Base-by-base conservation (phyloP, 305 asterid genomes). In the Fraxinus velutina region DNA sequence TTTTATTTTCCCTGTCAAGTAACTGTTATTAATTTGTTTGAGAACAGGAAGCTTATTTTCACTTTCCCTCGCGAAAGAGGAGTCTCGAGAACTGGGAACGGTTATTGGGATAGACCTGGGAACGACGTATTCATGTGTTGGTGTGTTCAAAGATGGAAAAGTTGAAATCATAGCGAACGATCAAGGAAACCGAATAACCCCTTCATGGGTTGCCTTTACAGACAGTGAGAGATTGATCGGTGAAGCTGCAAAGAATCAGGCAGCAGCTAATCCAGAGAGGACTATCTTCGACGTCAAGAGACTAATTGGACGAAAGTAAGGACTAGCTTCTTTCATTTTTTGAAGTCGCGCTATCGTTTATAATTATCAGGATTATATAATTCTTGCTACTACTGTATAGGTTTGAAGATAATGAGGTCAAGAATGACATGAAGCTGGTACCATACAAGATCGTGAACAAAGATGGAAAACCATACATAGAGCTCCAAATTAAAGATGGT, bases 101-200 rank as follows among this genome's bases (percentile, higher is more conserved):
- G 97, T 93, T 32, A 93, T 92, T 44, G 96, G 97, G 50, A 93
- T 93, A 76, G 96, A 93, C 77, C 93, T 93, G 33, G 96, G 97
- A 29, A 93, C 96, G 76, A 93, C 94, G 24, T 93, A 92, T 80
- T 93, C 96, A 1, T 92, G 97, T 86, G 97, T 92, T 85, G 97
- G 95, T 74, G 95, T 92, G 47, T 93, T 89, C 86, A 89, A 92
- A 70, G 87, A 90, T 78, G 94, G 93, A 2, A 93, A 84, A 75
- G 93, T 92, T 37, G 97, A 93, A 85, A 92, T 92, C 66, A 89
- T 93, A 90, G 96, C 96, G 0, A 93, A 93, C 13, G 97, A 93
- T 79, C 97, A 92, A 84, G 97, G 96, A 77, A 93, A 93, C 87
- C 91, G 97, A 4, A 92, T 92, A 77, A 93, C 94, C 79, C 97